A percentile compares a stretch with the other conserved stretches of the same genome.
These are phyloP conservation scores for Trebouxia sp. DNA, from an alignment of 139 green algal species.

Conservation along the genomic window DNA sequence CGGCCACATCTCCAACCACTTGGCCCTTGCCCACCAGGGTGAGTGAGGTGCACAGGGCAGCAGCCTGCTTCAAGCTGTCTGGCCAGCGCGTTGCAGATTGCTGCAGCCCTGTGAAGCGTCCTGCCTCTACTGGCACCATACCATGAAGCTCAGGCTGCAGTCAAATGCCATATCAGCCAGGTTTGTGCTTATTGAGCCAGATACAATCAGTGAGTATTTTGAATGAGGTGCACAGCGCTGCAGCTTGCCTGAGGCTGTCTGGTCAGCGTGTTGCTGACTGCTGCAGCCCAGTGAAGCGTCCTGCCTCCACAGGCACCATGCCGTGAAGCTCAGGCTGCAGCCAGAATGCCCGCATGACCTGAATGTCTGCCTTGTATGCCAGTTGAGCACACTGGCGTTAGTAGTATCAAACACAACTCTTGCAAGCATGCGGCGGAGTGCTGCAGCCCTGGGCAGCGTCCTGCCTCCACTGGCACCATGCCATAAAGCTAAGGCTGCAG, in stretches of 20 bases:
- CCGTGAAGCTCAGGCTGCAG: conserved; percentile 19
- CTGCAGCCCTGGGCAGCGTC: too few species aligned
- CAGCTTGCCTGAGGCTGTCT: neutral
- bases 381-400: too few species aligned
- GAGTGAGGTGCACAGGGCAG: conserved; percentile 15
- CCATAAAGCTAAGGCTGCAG: too few species aligned
- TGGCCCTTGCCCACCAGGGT: neutral
- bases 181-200: too few species aligned
- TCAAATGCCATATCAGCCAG: neutral
- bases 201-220: too few species aligned
- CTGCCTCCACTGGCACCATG: too few species aligned
- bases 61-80: neutral
- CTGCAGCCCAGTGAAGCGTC: neutral
- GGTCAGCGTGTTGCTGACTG: neutral
- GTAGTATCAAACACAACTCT: too few species aligned
- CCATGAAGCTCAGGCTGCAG: conserved; percentile 24
- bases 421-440: too few species aligned
- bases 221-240: conserved; percentile 13
- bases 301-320: conserved; percentile 6
- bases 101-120: neutral
- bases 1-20: neutral
- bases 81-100: neutral
- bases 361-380: too few species aligned
- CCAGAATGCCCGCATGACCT: too few species aligned
- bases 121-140: conserved; percentile 3